A percentile compares a stretch with the other conserved stretches of the same genome.
Conservation (phyloP, 1,139 yeast genomes). For the Saccharomyces pastorianus region DNA sequence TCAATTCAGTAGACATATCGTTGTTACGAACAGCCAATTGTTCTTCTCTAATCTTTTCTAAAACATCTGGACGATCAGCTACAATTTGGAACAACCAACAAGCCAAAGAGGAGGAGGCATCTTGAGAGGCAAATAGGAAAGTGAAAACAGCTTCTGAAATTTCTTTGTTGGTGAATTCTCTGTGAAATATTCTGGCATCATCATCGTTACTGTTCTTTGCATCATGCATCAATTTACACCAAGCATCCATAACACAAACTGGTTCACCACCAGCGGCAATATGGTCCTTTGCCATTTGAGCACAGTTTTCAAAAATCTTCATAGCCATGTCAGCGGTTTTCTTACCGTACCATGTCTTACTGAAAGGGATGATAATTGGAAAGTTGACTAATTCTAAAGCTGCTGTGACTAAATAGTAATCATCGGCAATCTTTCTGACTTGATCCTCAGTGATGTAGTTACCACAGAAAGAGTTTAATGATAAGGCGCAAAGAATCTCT, state of each 20-base stretch:
- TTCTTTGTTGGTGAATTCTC: constrained; percentile 84
- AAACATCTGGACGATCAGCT: constrained; percentile 90
- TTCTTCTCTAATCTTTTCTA: constrained; percentile 78
- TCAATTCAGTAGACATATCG: constrained; percentile 55
- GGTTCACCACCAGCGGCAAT: constrained; percentile 75
- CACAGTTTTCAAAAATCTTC: constrained; percentile 83
- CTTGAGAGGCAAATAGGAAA: constrained; percentile 93
- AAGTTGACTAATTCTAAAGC: constrained; percentile 95
- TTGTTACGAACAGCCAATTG: constrained; percentile 76
- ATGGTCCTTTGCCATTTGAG: constrained; percentile 73
- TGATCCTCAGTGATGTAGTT: constrained; percentile 87
- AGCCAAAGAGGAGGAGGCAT: constrained; percentile 95
- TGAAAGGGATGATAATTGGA: constrained; percentile 90
- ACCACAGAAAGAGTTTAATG: constrained; percentile 91
- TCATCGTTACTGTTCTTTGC: constrained; percentile 48
- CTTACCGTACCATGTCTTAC: constrained; percentile 97
- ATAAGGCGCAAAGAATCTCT: constrained; percentile 90
- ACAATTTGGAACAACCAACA: constrained; percentile 97
- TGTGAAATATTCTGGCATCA: constrained; percentile 48
- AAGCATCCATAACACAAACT: constrained; percentile 86
- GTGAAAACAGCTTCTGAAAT: constrained; percentile 95
- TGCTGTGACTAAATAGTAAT: constrained; percentile 83
- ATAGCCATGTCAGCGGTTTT: constrained; percentile 87
- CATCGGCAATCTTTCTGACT: constrained; percentile 78
- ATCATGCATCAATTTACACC: constrained; percentile 80